Base-by-base conservation (phyloP, 1,284 basidiomycete genomes). In the Moniliella sp. region DNA sequence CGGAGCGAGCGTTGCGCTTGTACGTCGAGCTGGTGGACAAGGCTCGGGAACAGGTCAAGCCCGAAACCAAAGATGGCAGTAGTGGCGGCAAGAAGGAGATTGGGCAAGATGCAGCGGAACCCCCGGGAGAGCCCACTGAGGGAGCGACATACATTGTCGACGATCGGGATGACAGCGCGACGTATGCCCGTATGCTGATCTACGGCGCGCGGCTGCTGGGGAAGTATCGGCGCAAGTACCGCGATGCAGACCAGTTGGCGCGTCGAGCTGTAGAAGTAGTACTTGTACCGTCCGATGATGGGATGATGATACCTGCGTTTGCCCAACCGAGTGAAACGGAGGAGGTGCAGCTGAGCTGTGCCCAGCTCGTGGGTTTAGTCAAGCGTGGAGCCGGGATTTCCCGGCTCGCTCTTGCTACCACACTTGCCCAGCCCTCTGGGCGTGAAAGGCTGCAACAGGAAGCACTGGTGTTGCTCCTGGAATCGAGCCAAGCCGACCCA, bases 401-500 rank as follows among this genome's bases (percentile, higher is more conserved):
- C 5, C 39, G 47, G 8, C 38, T 41, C 2, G 42, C 42, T 10
- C 21, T 48, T 11, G 42, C 44, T 9, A 40, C 27, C 25, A n/a
- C 47, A 77, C 80, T 75, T 38, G 70, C 72, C 38, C 72, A 79
- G 32, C 68, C 72, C 0, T 61, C 66, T 4, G 69, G 67, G 1
- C 73, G 82, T 4, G 65, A 72, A 0, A 55, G 48, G 15, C 72
- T 69, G 16, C 69, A 86, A 31, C 55, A 66, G 0, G 60, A 39
- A 16, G 73, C 78, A 0, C 69, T 77, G 39, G 57, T 65, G 0
- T 67, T 71, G 23, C 70, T 81, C 23, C 57, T 64, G 4, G 54
- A 60, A 0, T 72, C 79, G 0, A 64, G 74, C 4, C 56, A 65
- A 15, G 63, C 70, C 5, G 63, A 70, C 34, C 68, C 74, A 0